Evolutionary conservation across 2,329 filamentous ascomycete species (phyloP).

Genomic region (Aspergillus costaricaensis): DNA sequence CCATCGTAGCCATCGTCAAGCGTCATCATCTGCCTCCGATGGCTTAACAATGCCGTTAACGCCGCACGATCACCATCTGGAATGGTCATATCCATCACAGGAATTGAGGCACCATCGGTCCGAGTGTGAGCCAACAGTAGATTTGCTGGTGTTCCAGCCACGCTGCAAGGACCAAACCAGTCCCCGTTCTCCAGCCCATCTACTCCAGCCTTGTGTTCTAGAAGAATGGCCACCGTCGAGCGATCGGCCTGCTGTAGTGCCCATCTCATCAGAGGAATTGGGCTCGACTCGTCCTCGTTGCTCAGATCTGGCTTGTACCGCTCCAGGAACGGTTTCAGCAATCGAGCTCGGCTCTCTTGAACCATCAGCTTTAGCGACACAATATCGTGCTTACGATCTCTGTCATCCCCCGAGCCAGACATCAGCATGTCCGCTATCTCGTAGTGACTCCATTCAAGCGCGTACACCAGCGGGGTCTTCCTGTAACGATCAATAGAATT

Average conservation of each 20-base stretch:
- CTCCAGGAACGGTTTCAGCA: conserved; percentile 18
- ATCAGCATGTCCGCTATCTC: conserved; percentile 17
- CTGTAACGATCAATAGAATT: conserved; percentile 19
- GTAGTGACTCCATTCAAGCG: conserved; percentile 19
- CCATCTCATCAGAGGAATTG: conserved; percentile 16
- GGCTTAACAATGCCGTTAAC: conserved; percentile 5
- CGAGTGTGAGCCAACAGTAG: neutral
- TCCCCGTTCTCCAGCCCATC: conserved; percentile 14
- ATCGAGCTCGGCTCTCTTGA: conserved; percentile 15
- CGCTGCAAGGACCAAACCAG: conserved; percentile 21
- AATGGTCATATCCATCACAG: conserved; percentile 17
- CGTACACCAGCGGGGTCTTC: conserved; percentile 20
- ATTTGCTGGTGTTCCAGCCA: neutral
- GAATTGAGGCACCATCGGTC: conserved; percentile 7
- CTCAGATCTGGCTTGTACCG: conserved; percentile 13
- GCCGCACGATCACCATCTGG: conserved; percentile 10
- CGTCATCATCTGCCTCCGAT: conserved; percentile 8
- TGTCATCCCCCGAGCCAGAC: neutral
- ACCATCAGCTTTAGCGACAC: conserved; percentile 18
- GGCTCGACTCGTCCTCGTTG: conserved; percentile 14
- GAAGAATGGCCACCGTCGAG: conserved; percentile 15
- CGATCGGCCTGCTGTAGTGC: conserved; percentile 22
- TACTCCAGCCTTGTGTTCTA: conserved; percentile 17
- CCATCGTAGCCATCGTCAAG: conserved; percentile 8
- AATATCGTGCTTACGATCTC: conserved; percentile 7